Evolutionary conservation across 2,329 filamentous ascomycete genomes (phyloP).

Genomic region (Penicillium sp.): DNA sequence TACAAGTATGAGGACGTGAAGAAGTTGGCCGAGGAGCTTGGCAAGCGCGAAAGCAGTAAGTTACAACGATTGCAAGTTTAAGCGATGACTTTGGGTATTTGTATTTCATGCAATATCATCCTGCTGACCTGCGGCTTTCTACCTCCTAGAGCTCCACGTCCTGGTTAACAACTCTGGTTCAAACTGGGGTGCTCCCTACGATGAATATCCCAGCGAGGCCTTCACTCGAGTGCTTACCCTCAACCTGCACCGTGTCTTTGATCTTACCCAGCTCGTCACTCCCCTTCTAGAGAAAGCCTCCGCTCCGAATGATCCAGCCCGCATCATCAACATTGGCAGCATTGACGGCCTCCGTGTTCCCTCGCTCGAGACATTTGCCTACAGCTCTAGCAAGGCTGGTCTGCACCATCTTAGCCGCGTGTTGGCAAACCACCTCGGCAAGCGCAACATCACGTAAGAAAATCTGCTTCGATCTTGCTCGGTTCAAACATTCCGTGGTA

Average conservation of each 20-base stretch:
- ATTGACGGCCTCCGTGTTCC: constrained; percentile 59
- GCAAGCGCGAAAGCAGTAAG: constrained; percentile 57
- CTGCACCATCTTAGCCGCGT: constrained; percentile 58
- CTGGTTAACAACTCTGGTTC: constrained; percentile 59
- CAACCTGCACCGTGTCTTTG: constrained; percentile 59
- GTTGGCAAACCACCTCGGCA: constrained; percentile 55
- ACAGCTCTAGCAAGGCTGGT: constrained; percentile 58
- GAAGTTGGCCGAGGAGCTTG: constrained; percentile 53
- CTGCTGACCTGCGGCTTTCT: constrained; percentile 3
- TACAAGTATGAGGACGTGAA: constrained; percentile 57
- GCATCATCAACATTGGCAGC: constrained; percentile 59
- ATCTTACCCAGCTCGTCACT: constrained; percentile 52
- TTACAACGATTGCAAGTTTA: constrained; percentile 61
- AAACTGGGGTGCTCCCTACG: constrained; percentile 60
- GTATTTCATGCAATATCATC: neutral
- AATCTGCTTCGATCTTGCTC: constrained; percentile 5
- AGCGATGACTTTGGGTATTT: constrained; percentile 32
- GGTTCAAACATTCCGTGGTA: neutral
- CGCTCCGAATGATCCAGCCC: constrained; percentile 47
- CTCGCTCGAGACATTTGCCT: constrained; percentile 56
- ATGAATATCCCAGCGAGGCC: constrained; percentile 60
- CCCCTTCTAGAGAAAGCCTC: constrained; percentile 53
- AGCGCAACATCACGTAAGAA: constrained; percentile 57
- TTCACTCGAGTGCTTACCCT: constrained; percentile 62
- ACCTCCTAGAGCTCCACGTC: constrained; percentile 48